Evolutionary conservation across 495 filamentous ascomycete species (phyloP).

Genomic region (Haplographium delicatum): DNA sequence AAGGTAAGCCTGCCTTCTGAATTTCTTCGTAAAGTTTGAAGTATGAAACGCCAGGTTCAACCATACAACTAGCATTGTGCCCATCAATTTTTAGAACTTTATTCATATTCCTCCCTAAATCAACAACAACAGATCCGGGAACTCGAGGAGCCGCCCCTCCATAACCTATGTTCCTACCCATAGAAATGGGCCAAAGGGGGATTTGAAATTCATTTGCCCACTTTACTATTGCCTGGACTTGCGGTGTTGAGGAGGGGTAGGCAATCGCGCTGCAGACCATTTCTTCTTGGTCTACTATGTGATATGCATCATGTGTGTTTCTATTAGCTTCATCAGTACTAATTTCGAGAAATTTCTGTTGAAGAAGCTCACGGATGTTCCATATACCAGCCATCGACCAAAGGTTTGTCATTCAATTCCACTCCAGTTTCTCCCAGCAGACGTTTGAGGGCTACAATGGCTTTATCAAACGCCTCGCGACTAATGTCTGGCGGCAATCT

Average conservation of each 20-base stretch:
- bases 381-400: conserved; percentile 48
- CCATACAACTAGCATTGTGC: conserved; percentile 42
- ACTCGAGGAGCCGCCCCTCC: conserved; percentile 52
- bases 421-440: conserved; percentile 36
- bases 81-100: conserved; percentile 45
- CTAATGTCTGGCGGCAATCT: conserved; percentile 34
- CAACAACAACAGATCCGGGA: conserved; percentile 44
- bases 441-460: conserved; percentile 33
- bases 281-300: conserved; percentile 46
- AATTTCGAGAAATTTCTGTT: background rate
- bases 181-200: conserved; percentile 48
- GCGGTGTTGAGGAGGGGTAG: conserved; percentile 38
- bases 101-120: conserved; percentile 49
- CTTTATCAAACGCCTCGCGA: conserved; percentile 33
- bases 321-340: conserved; percentile 1
- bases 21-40: conserved; percentile 39
- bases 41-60: conserved; percentile 53
- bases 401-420: conserved; percentile 42
- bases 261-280: conserved; percentile 46
- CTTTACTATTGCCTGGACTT: conserved; percentile 40
- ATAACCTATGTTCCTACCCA: conserved; percentile 48
- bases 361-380: conserved; percentile 35
- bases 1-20: conserved; percentile 39
- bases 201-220: conserved; percentile 44
- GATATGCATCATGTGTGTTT: conserved; percentile 50